These are phyloP conservation scores for Juglanconis oblonga DNA, from an alignment of 2,329 filamentous ascomycete species.

Conservation along the genomic window DNA sequence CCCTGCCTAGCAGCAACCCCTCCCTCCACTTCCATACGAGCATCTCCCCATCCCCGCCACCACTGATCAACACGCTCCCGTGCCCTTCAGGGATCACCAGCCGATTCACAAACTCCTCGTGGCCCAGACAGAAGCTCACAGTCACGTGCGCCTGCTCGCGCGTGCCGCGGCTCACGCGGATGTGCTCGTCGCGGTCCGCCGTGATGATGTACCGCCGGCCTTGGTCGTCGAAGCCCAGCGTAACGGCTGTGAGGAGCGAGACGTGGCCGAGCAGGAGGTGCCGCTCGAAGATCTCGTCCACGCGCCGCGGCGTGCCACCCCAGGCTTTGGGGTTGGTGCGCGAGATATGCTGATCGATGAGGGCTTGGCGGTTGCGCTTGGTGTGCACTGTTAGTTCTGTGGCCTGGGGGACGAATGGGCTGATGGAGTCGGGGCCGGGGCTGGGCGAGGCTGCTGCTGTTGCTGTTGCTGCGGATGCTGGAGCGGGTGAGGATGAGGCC, in stretches of 20 bases:
- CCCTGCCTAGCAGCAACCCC: slow-evolving; percentile 50
- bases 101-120: slow-evolving; percentile 78
- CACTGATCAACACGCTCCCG: slow-evolving; percentile 69
- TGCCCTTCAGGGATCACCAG: slow-evolving; percentile 63
- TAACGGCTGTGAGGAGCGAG: slow-evolving; percentile 82
- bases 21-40: slow-evolving; percentile 79
- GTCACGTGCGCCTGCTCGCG: slow-evolving; percentile 80
- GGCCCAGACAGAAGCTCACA: slow-evolving; percentile 84
- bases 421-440: slow-evolving; percentile 12
- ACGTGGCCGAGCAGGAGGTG: slow-evolving; percentile 87
- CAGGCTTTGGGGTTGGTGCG: slow-evolving; percentile 25
- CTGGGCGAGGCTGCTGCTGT: slow-evolving; percentile 14
- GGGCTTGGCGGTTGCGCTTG: slow-evolving; percentile 57
- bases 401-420: slow-evolving; percentile 46
- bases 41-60: slow-evolving; percentile 78
- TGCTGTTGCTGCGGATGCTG: neutral
- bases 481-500: slow-evolving; percentile 7
- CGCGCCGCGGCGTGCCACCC: slow-evolving; percentile 24
- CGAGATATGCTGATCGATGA: slow-evolving; percentile 55
- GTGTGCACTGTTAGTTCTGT: slow-evolving; percentile 63
- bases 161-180: slow-evolving; percentile 77
- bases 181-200: slow-evolving; percentile 65
- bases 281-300: slow-evolving; percentile 62
- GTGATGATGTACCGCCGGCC: slow-evolving; percentile 51
- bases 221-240: slow-evolving; percentile 45